Evolutionary conservation across 75 land plant genomes (phyloP), one percentile per base, ranked within the genome.

Genomic region (Sequoia sempervirens): DNA sequence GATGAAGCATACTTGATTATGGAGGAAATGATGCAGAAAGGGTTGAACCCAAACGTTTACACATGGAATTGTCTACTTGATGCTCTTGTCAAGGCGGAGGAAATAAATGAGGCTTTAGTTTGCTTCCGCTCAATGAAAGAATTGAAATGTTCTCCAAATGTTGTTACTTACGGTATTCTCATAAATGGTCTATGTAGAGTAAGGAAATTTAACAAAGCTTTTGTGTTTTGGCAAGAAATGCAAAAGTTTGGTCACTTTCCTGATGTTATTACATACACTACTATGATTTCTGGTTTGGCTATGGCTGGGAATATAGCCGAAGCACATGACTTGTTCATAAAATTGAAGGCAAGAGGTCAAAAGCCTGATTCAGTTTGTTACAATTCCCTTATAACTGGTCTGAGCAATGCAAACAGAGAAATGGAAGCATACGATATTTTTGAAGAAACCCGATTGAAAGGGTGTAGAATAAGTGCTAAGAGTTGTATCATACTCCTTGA

Each of bases 141-240:
- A 13, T 64, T 87, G 89, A 91, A 90, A 52, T 93, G 97, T 83
- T 40, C 86, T 40, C 98, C 98, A 40, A 93, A 96, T 81, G 70
- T 87, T 30, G 79, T 90, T 43, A 96, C 97, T 28, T 96, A 95
- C 83, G 95, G 92, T 82, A 93, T 89, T 53, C 86, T 96, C 26
- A 92, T 96, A 80, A 90, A 87, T 82, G 95, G 96, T 58, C 92
- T 95, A 47, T 91, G 94, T 84, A 52, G 78, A 69, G 88, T 89
- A 18, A 81, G 92, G 38, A 92, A 95, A 82, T 95, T 90, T 69
- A 91, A 93, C 83, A 95, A 95, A 87, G 94, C 97, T 28, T 88
- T 92, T 82, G 90, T 90, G 32, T 90, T 91, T 76, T 97, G 93
- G 92, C 92, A 93, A 90, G 97, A 93, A 81, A 94, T 97, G 99